Evolutionary conservation across 1,284 basidiomycete genomes (phyloP).

Genomic region (Ganoderma meredithae): DNA sequence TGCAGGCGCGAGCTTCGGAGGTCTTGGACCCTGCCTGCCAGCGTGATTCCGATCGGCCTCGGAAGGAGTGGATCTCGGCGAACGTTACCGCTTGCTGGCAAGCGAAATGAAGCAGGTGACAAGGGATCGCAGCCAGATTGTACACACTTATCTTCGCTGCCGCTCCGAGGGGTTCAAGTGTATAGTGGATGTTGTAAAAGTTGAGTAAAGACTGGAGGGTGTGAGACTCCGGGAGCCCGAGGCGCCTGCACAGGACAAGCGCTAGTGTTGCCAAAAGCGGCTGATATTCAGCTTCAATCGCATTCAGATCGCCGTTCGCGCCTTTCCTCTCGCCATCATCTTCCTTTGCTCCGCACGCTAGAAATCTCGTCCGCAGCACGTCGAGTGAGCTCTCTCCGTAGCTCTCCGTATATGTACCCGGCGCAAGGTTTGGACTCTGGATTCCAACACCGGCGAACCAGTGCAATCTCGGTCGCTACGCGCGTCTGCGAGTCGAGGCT

Average conservation of each 20-base stretch:
- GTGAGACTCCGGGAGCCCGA: too few species aligned
- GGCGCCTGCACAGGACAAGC: too few species aligned
- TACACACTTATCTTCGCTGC: neutral
- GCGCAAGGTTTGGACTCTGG: too few species aligned
- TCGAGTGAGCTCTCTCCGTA: neutral
- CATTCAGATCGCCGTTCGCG: neutral
- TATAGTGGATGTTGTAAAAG: neutral
- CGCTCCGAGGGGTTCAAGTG: neutral
- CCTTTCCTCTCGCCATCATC: neutral
- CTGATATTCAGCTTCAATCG: neutral
- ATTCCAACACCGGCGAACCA: too few species aligned
- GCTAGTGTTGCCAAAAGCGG: neutral
- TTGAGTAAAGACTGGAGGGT: too few species aligned
- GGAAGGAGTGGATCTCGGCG: neutral
- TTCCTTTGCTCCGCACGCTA: neutral
- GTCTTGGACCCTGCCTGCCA: neutral
- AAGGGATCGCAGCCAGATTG: neutral
- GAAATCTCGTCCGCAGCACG: neutral
- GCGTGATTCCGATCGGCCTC: neutral
- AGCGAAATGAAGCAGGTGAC: neutral
- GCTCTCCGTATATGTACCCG: too few species aligned
- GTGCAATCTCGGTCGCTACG: neutral
- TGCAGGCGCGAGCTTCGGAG: neutral
- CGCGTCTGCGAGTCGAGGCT: neutral
- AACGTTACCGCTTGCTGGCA: neutral